Evolutionary conservation across 345 rosid species (phyloP).

Genomic region (Sonneratia caseolaris): DNA sequence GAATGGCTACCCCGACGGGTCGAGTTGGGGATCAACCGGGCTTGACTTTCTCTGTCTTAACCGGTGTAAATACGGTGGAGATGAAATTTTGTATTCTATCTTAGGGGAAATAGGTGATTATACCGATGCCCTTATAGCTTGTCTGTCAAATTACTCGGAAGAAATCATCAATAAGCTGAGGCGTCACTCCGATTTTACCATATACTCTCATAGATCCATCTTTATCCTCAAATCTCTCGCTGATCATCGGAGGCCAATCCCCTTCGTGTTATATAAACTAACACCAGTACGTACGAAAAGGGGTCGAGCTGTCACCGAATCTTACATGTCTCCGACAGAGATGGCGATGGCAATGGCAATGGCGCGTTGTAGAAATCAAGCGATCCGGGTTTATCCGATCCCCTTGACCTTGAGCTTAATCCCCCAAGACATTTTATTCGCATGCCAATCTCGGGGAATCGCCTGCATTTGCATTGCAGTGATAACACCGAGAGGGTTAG

Average conservation of each 20-base stretch:
- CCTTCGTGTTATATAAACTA: too few species aligned
- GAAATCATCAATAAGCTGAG: background rate
- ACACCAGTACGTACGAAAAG: too few species aligned
- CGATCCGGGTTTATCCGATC: too few species aligned
- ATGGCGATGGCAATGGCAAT: too few species aligned
- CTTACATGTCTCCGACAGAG: too few species aligned
- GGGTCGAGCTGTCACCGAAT: too few species aligned
- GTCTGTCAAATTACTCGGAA: background rate
- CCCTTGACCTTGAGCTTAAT: too few species aligned
- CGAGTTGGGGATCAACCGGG: constrained; percentile 8
- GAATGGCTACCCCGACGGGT: constrained; percentile 55
- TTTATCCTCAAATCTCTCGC: too few species aligned
- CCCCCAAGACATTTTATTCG: too few species aligned
- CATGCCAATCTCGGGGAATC: background rate
- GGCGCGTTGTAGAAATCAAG: too few species aligned
- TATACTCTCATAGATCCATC: background rate
- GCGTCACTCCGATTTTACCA: background rate
- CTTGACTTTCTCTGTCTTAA: constrained; percentile 1
- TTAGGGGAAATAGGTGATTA: background rate
- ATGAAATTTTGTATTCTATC: background rate
- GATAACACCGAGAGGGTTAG: too few species aligned
- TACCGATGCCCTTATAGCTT: background rate
- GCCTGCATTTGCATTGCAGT: background rate
- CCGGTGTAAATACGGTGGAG: constrained; percentile 31
- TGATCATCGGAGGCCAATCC: too few species aligned